Conservation (phyloP, 768 basidiomycete species). For the Auriculariales sp. region DNA sequence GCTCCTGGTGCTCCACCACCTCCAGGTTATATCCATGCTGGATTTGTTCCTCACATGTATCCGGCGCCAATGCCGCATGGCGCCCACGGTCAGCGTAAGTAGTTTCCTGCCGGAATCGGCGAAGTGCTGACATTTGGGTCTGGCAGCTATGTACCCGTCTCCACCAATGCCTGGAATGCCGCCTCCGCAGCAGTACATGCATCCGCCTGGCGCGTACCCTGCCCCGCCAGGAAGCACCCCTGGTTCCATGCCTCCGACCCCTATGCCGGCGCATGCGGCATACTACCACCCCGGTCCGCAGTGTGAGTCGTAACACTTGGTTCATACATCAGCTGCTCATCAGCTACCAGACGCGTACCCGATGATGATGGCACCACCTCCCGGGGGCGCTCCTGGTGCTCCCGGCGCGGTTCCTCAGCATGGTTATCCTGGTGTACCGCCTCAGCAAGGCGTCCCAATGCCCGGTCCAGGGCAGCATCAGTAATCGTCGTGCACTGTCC, state of each 20-base stretch:
- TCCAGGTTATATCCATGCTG: conserved; percentile 64
- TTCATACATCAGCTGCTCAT: conserved; percentile 13
- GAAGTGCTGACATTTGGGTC: neutral
- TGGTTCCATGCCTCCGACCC: conserved; percentile 85
- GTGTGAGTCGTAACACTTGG: conserved; percentile 30
- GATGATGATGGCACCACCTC: conserved; percentile 79
- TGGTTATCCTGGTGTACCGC: conserved; percentile 56
- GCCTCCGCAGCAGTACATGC: conserved; percentile 71
- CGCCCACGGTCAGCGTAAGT: conserved; percentile 40
- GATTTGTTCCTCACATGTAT: conserved; percentile 81
- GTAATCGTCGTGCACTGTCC: too few species aligned
- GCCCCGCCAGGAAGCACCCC: conserved; percentile 69
- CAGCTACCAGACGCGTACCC: conserved; percentile 56
- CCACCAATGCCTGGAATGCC: conserved; percentile 82
- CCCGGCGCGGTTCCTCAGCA: too few species aligned
- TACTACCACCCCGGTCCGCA: conserved; percentile 79
- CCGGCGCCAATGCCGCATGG: conserved; percentile 51
- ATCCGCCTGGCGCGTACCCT: conserved; percentile 63
- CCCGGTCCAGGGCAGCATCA: neutral
- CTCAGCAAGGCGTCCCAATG: conserved; percentile 26
- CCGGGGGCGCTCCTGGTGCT: conserved; percentile 43
- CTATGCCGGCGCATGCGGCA: conserved; percentile 76
- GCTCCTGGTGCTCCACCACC: conserved; percentile 55
- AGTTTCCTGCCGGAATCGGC: neutral
- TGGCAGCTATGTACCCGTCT: conserved; percentile 61